A percentile compares a stretch with the other conserved stretches of the same genome.
These are phyloP conservation scores for Tetrahymena malaccensis DNA, from an alignment of 73 alveolate genomes.

Conservation along the genomic window DNA sequence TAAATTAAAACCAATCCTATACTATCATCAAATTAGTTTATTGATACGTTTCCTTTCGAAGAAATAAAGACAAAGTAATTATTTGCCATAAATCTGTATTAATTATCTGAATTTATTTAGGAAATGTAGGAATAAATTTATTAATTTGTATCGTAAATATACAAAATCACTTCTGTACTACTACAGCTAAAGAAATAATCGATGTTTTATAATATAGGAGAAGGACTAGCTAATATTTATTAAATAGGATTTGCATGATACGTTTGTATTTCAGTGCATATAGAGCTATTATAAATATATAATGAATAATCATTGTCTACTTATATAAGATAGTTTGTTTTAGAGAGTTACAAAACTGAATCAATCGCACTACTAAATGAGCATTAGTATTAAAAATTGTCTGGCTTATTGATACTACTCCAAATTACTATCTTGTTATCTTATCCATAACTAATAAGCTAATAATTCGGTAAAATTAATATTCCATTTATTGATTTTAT, in stretches of 20 bases:
- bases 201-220: neutral
- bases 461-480: neutral
- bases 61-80: neutral
- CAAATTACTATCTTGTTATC: neutral
- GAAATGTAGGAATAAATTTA: neutral
- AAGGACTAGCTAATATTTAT: neutral
- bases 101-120: neutral
- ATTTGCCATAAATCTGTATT: neutral
- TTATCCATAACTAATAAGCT: neutral
- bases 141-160: neutral
- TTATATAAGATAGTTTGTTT: neutral
- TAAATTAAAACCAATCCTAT: neutral
- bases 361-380: neutral
- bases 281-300: neutral
- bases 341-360: neutral
- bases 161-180: neutral
- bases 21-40: neutral
- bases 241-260: neutral
- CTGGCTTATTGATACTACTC: neutral
- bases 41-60: neutral
- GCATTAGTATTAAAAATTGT: neutral
- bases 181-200: neutral
- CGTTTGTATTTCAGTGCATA: neutral
- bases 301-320: neutral
- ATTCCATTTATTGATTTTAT: neutral